Evolutionary conservation across 140 eudicot genomes (phyloP).

Genomic region (Anethum foeniculum): DNA sequence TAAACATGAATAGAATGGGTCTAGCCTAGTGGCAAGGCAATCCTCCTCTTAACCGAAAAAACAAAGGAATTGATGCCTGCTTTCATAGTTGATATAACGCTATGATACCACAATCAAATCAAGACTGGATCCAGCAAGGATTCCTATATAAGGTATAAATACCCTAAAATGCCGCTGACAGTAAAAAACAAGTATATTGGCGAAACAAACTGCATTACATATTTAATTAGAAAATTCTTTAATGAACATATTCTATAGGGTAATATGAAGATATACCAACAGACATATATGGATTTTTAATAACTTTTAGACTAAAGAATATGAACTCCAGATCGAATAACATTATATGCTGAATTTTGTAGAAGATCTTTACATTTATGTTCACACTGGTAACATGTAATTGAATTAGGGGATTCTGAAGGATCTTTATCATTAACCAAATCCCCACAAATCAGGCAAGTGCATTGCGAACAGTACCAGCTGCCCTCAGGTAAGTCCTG

Average conservation of each 20-base stretch:
- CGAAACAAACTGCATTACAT: not conserved
- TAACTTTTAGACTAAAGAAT: too few relatives aligned
- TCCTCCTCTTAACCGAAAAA: not conserved
- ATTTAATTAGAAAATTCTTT: not conserved
- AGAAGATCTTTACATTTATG: slow-evolving; percentile 51
- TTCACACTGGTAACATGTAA: slow-evolving; percentile 77
- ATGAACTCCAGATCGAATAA: too few relatives aligned
- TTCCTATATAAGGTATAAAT: not conserved
- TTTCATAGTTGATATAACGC: not conserved
- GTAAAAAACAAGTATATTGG: not conserved
- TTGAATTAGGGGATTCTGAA: slow-evolving; percentile 19
- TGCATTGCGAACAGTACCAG: slow-evolving; percentile 89
- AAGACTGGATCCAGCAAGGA: not conserved
- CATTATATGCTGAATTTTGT: not conserved
- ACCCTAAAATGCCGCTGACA: not conserved
- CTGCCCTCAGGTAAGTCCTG: slow-evolving; percentile 92
- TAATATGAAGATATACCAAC: not conserved
- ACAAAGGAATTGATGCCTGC: not conserved
- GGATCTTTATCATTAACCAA: slow-evolving; percentile 31
- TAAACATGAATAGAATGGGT: not conserved
- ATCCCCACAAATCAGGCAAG: slow-evolving; percentile 71
- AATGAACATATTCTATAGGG: not conserved
- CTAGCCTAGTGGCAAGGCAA: not conserved
- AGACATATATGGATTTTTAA: not conserved
- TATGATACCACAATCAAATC: not conserved